Evolutionary conservation across 108 stramenopile species (phyloP), one percentile per base, ranked within the genome.

Genomic region (Nannochloropsis salina): DNA sequence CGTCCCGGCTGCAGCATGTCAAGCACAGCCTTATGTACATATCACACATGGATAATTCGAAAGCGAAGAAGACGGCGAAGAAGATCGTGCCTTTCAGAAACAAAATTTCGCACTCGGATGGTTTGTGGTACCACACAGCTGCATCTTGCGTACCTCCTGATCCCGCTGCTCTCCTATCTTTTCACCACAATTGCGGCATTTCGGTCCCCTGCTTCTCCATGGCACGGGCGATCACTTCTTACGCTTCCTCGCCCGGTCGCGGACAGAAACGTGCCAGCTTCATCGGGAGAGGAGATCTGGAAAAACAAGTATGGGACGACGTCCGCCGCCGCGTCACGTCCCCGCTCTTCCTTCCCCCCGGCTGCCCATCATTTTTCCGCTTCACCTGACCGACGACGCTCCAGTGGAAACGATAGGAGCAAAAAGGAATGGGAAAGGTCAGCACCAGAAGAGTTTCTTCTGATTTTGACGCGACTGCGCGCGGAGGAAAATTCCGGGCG

Each of bases 361-460:
- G 15, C 61, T n/a, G 61, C 61, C 61, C 61, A 15, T 6, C 61
- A 74, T 6, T 74, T 74, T n/a, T 74, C 2, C 61, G n/a, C 61
- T n/a, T 74, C 61, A 15, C 61, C 61, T 74, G 61, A n/a, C 61
- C 61, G 61, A n/a, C 61, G 61, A 74, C 61, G 61, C 20, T n/a
- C 20, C 61, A 3, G 4, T n/a, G 2, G 61, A 15, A 74, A 74
- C 2, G 61, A n/a, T 3, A n/a, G 61, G 20, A 74, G n/a, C 61
- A 74, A 74, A n/a, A 74, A 74, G 61, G 61, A 74, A 74, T 74
- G 61, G 61, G 61, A 74, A 74, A 74, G 61, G n/a, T 74, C 61
- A n/a, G 61, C 61, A 74, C 61, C 61, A n/a, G 61, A 74, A 6
- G 61, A 74, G 6, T 74, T 74, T 6, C 61, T 74, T 4, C 61